Conservation (phyloP, 1,139 yeast species). For the Scheffersomyces insectosa region DNA sequence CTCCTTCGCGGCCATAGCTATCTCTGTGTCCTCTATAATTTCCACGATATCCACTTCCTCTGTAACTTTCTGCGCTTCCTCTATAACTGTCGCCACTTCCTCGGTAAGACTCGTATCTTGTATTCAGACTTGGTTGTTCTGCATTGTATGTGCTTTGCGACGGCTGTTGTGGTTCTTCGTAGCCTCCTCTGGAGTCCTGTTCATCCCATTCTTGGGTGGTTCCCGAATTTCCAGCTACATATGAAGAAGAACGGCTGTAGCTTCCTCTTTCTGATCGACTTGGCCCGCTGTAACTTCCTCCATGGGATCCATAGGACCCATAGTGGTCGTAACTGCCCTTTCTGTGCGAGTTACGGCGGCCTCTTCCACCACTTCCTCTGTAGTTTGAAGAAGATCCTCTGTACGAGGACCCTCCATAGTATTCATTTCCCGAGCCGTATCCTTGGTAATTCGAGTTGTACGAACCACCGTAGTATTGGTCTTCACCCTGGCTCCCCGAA, state of each 20-base stretch:
- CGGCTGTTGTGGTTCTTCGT: conserved; percentile 1
- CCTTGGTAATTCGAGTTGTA: neutral
- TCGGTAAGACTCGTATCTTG: conserved; percentile 5
- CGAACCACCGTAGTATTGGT: neutral
- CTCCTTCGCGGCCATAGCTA: conserved; percentile 2
- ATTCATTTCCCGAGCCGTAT: conserved; percentile 1
- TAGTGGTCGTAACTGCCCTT: conserved; percentile 7
- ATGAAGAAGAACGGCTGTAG: too few species aligned
- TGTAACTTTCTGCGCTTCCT: conserved; percentile 6
- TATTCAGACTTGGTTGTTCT: too few species aligned
- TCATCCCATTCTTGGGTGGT: too few species aligned
- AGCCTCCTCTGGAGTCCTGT: conserved; percentile 19
- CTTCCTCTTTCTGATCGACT: neutral
- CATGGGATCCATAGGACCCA: conserved; percentile 4
- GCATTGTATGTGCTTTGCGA: neutral
- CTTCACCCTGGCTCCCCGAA: neutral
- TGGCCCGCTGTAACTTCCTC: conserved; percentile 6
- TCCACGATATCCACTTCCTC: conserved; percentile 5
- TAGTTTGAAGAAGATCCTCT: neutral
- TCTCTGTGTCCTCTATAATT: conserved; percentile 2
- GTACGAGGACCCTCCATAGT: conserved; percentile 6
- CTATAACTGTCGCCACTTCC: neutral
- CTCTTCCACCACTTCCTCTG: conserved; percentile 9
- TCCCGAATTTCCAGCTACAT: too few species aligned
- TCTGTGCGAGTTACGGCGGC: conserved; percentile 4